Base-by-base conservation (phyloP, 2,329 filamentous ascomycete species). In the Paecilomyces variotii region DNA sequence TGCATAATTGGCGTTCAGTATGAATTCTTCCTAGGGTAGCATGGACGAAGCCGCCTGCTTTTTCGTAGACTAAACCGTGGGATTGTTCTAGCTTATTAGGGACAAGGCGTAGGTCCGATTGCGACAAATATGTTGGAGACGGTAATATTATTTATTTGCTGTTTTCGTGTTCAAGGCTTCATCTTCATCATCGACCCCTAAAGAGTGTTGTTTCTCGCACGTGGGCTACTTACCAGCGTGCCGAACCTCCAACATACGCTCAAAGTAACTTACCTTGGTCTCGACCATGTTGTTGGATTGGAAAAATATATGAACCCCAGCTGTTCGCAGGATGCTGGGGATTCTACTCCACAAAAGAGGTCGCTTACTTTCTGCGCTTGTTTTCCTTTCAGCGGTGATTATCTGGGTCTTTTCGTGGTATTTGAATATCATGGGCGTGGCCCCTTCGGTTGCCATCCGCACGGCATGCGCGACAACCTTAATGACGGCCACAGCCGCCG, bases 401-500 rank as follows among this genome's bases (percentile, higher is more conserved):
- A 52, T 24, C 6, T 52, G 50, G 50, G 24, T 52, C 27, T 28
- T 14, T 26, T 12, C 25, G 12, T 26, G 9, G 39, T 55, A 55
- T 55, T 39, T 11, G 3, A 25, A 11, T 19, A 39, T 14, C 25
- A 53, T 56, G 45, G 27, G 26, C 10, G 19, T 35, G 19, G 55
- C 24, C 56, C 27, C 56, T 30, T 50, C 35, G 30, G 30, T 56
- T 45, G 28, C 30, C 30, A 56, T 39, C 34, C 19, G 24, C 19
- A 26, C 19, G 25, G 28, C 14, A 45, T 39, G n/a, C 30, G 35
- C 56, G 32, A 19, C 60, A 5, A 30, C 53, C 11, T 25, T 63
- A 26, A 32, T 60, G 39, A 56, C 55, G 25, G 28, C 53, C 12
- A 49, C 58, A 39, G 39, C 51, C 19, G 59, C 54, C 25, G 32